These are phyloP conservation scores for Aegilops sharonensis DNA, from an alignment of 176 grass and related monocot genomes.

Conservation along the genomic window DNA sequence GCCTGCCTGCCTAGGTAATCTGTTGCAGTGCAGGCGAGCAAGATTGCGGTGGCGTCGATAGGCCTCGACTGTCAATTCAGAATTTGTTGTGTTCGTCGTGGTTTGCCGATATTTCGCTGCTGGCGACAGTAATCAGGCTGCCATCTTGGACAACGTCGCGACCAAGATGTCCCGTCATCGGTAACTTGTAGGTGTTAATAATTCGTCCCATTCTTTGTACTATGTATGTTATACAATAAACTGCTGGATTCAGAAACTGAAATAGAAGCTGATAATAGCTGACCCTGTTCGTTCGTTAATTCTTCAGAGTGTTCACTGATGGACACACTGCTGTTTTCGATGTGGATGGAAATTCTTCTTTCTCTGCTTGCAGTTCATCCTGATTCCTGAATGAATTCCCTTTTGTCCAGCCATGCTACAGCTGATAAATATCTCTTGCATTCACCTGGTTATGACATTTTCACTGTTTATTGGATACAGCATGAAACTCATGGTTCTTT, in stretches of 20 bases:
- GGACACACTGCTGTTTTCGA: not conserved
- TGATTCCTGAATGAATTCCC: not conserved
- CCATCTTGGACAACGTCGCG: not conserved
- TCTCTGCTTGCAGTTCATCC: not conserved
- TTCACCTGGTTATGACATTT: not conserved
- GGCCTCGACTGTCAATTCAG: not conserved
- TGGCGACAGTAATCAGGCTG: not conserved
- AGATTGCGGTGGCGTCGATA: not conserved
- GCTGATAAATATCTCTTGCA: not conserved
- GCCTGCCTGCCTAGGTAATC: not conserved
- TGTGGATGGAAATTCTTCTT: not conserved
- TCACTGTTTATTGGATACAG: not conserved
- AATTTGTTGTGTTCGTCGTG: not conserved
- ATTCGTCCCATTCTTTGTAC: conserved; percentile 31
- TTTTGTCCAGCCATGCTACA: not conserved
- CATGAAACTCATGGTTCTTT: not conserved
- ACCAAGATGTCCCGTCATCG: not conserved
- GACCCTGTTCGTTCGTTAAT: conserved; percentile 23
- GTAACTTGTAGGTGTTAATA: conserved; percentile 13
- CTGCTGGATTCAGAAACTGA: not conserved
- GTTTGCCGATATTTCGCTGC: not conserved
- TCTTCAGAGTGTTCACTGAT: not conserved
- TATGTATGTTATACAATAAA: conserved; percentile 33
- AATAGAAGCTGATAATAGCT: not conserved
- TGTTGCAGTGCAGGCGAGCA: not conserved